Conservation (phyloP, 2,329 filamentous ascomycete species). For the Colletotrichum aenigma region DNA sequence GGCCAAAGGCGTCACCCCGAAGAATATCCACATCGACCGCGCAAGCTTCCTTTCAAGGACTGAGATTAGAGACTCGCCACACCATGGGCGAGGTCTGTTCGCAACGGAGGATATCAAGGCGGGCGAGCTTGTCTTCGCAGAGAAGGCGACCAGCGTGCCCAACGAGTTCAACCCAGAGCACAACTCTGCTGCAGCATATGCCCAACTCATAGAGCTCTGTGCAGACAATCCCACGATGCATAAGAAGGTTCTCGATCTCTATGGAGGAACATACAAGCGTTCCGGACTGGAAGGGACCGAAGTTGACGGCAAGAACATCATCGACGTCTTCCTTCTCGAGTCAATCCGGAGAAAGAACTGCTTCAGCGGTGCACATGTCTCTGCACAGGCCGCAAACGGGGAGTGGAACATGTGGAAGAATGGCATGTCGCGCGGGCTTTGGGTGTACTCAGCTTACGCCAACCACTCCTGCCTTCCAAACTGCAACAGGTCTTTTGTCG, state of each 20-base stretch:
- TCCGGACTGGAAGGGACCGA: slow-evolving; percentile 32
- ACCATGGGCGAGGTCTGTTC: slow-evolving; percentile 47
- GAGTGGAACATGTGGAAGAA: slow-evolving; percentile 23
- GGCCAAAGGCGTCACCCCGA: slow-evolving; percentile 10
- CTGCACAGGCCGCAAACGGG: slow-evolving; percentile 30
- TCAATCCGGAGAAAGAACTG: slow-evolving; percentile 45
- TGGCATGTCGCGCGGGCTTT: slow-evolving; percentile 32
- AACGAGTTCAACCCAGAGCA: slow-evolving; percentile 45
- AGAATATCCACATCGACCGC: slow-evolving; percentile 21
- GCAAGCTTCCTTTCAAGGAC: slow-evolving; percentile 39
- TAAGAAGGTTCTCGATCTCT: slow-evolving; percentile 35
- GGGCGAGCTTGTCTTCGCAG: slow-evolving; percentile 45
- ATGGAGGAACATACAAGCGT: slow-evolving; percentile 36
- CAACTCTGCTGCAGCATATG: slow-evolving; percentile 47
- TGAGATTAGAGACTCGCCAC: slow-evolving; percentile 30
- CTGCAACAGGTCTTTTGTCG: slow-evolving; percentile 35
- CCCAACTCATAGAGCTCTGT: slow-evolving; percentile 41
- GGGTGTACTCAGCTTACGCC: slow-evolving; percentile 36
- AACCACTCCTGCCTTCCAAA: slow-evolving; percentile 42
- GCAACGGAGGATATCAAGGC: slow-evolving; percentile 37
- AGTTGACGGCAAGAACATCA: slow-evolving; percentile 36
- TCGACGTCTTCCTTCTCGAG: slow-evolving; percentile 44
- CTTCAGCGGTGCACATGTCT: slow-evolving; percentile 37
- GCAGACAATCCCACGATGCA: slow-evolving; percentile 42
- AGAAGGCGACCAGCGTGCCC: slow-evolving; percentile 43